Evolutionary conservation across 192 early-diverging fungal genomes (phyloP), one percentile per base, ranked within the genome.

Genomic region (Backusella mclennaniae): DNA sequence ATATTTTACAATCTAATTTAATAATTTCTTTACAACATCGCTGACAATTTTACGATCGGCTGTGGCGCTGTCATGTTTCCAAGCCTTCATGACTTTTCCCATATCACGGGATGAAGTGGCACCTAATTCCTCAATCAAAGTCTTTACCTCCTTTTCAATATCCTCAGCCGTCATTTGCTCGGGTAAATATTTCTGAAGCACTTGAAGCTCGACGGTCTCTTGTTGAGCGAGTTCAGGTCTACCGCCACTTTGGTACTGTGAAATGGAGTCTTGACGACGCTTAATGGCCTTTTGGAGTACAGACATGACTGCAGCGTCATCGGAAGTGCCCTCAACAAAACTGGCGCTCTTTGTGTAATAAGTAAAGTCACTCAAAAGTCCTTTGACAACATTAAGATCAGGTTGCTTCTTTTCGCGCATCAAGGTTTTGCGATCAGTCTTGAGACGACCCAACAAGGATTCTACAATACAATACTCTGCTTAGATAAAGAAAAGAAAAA

Each of bases 11-110:
- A 29, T 15, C 7, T 49, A 71, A 14, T 71, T 71, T 6, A 96
- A 87, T 19, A 95, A 80, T 73, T 80, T 87, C 81, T 96, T 98
- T 35, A 90, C 94, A 19, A 87, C 80, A 17, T 93, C 92, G 12
- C 90, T 88, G n/a, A 98, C 89, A 53, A 82, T 70, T 77, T 93
- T 94, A 85, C 89, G 94, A 42, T 93, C 89, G 6, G 94, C 96
- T 39, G 81, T 85, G 7, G 92, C 87, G 11, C 90, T 78, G 76
- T 91, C 92, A 49, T 96, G 78, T 7, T 85, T 85, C 39, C 93
- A 84, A 67, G 87, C 91, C 82, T 94, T 94, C 94, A 98, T 96
- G 26, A 98, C 90, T 44, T 88, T 87, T 29, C 96, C 95, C 81
- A 98, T 82, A 66, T 94, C 94, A 84, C 94, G 95, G 35, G 86